These are phyloP conservation scores for Hemerocallis citrina DNA, from an alignment of 106 monocot genomes.

Conservation along the genomic window DNA sequence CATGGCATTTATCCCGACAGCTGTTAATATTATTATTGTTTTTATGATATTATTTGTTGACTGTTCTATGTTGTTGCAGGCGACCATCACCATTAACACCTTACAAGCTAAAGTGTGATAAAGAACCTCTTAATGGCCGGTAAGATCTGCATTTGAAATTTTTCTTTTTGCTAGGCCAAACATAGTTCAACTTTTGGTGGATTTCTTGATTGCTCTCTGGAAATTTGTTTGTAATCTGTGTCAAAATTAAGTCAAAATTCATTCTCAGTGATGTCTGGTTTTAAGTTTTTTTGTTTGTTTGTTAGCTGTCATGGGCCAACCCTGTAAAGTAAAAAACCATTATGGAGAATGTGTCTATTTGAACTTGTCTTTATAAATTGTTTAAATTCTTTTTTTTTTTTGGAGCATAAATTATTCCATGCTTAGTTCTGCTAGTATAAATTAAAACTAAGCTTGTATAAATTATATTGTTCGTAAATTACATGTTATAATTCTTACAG, in stretches of 20 bases:
- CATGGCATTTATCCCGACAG: not conserved
- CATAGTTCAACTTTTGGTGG: not conserved
- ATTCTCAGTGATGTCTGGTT: not conserved
- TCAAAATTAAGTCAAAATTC: not conserved
- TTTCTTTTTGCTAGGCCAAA: not conserved
- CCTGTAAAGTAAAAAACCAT: no score
- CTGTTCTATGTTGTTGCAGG: slow-evolving; percentile 31
- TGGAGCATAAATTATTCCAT: no score
- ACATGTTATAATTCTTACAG: not conserved
- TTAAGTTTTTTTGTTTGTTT: no score
- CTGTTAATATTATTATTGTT: not conserved
- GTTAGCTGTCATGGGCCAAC: no score
- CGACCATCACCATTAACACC: slow-evolving; percentile 49
- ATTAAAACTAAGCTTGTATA: no score
- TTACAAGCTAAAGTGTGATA: slow-evolving; percentile 94
- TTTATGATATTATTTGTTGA: not conserved
- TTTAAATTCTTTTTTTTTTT: no score
- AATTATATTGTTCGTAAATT: no score
- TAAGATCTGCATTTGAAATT: slow-evolving; percentile 16
- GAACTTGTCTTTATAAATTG: no score
- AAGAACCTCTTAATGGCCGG: slow-evolving; percentile 76
- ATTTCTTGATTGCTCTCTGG: not conserved
- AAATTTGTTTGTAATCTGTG: not conserved
- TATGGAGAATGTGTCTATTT: no score
- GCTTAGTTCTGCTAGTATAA: no score